Percentiles rank a stretch among this genome's conserved stretches.
Conservation (phyloP, 176 grass and related monocot species). For the Avena sativa region DNA sequence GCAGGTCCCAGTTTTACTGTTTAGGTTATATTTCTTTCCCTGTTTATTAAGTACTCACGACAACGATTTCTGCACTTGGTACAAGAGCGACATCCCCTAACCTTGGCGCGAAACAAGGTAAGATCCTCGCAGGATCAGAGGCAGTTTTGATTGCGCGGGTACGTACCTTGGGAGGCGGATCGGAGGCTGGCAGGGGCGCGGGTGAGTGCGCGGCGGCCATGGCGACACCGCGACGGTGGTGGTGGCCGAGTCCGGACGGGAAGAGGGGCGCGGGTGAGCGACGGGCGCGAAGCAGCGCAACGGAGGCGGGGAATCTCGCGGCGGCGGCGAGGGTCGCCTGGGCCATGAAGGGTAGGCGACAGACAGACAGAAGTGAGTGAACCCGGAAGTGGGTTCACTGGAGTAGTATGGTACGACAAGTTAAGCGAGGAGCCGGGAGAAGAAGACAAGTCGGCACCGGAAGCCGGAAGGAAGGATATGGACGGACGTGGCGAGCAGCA, state of each 20-base stretch:
- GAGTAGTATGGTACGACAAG: constrained; percentile 29
- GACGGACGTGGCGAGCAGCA: constrained; percentile 1
- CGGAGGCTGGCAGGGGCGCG: constrained; percentile 12
- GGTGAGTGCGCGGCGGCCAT: constrained; percentile 41
- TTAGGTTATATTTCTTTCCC: not conserved
- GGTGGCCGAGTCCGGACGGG: not conserved
- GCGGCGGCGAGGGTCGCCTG: constrained; percentile 11
- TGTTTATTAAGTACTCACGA: not conserved
- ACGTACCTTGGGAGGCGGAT: constrained; percentile 55
- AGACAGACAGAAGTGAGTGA: not conserved
- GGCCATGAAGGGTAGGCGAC: not conserved
- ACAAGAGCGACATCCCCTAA: not conserved
- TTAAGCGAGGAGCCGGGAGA: not conserved
- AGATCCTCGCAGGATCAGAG: not conserved
- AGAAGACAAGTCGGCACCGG: not conserved
- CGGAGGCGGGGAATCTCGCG: constrained; percentile 16
- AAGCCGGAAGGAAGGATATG: not conserved
- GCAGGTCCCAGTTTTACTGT: not conserved
- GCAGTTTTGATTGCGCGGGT: not conserved
- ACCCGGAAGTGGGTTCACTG: not conserved
- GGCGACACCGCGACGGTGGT: constrained; percentile 19
- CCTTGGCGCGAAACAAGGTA: not conserved
- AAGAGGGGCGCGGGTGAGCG: not conserved
- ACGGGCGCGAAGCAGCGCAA: not conserved
- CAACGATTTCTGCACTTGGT: not conserved